Conservation (phyloP, 164 flowering plant species). For the Vitis labrusca region DNA sequence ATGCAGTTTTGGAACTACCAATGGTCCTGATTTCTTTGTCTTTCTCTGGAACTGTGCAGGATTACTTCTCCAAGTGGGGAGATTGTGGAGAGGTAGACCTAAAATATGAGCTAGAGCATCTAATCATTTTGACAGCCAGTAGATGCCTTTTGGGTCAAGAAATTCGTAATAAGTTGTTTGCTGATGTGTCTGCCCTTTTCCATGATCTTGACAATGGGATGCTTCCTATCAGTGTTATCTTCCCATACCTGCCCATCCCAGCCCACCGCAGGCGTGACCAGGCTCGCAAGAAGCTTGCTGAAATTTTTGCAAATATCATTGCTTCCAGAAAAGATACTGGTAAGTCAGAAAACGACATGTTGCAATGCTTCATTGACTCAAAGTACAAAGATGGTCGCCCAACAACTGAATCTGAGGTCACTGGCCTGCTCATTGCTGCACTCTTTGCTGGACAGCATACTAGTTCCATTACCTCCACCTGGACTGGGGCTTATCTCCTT, state of each 20-base stretch:
- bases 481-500: slow-evolving; percentile 96
- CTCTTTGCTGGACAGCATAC: slow-evolving; percentile 99
- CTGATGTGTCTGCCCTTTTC: slow-evolving; percentile 89
- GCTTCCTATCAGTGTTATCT: slow-evolving; percentile 92
- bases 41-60: slow-evolving; percentile 37
- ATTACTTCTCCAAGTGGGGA: slow-evolving; percentile 95
- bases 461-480: slow-evolving; percentile 90
- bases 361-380: slow-evolving; percentile 92
- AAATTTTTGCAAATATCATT: slow-evolving; percentile 75
- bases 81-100: slow-evolving; percentile 90
- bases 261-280: slow-evolving; percentile 88
- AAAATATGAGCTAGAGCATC: slow-evolving; percentile 89
- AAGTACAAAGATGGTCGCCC: slow-evolving; percentile 94
- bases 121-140: slow-evolving; percentile 93
- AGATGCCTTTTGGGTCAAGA: slow-evolving; percentile 91
- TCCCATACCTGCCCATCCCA: slow-evolving; percentile 91
- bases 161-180: slow-evolving; percentile 88
- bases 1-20: no score
- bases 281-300: slow-evolving; percentile 80
- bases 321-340: slow-evolving; percentile 61
- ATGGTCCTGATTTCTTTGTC: no score
- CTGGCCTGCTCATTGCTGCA: slow-evolving; percentile 98
- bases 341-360: slow-evolving; percentile 76
- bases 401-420: slow-evolving; percentile 83
- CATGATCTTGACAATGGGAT: slow-evolving; percentile 97